These are phyloP conservation scores for Eragrostis nindensis DNA, from an alignment of 176 grass and related monocot species.

Conservation along the genomic window DNA sequence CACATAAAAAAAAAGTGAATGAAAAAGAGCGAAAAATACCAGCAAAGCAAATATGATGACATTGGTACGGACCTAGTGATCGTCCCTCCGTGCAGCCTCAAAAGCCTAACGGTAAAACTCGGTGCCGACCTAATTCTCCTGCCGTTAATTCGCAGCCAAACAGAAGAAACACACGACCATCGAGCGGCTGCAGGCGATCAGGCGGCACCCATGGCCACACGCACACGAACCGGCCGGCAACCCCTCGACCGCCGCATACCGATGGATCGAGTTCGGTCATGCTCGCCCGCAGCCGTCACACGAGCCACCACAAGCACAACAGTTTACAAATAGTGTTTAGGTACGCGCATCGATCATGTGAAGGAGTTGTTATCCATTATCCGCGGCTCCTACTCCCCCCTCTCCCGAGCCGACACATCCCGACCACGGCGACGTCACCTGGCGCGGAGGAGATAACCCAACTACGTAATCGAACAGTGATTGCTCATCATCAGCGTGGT, in stretches of 20 bases:
- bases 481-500: constrained; percentile 11
- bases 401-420: constrained; percentile 51
- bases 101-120: neutral
- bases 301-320: neutral
- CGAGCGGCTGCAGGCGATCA: neutral
- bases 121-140: neutral
- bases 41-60: too few relatives aligned
- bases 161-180: neutral
- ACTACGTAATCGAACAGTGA: constrained; percentile 9
- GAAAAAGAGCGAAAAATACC: too few relatives aligned
- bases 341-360: neutral
- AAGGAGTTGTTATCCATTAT: constrained; percentile 38
- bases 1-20: too few relatives aligned
- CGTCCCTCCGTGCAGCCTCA: neutral
- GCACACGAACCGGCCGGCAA: neutral
- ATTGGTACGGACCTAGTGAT: too few relatives aligned
- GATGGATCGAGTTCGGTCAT: constrained; percentile 10
- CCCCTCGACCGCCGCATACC: neutral
- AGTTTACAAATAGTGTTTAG: neutral
- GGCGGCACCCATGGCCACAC: constrained; percentile 2
- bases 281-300: neutral
- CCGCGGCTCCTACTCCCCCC: constrained; percentile 5
- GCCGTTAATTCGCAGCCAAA: neutral
- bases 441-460: neutral
- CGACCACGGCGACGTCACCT: constrained; percentile 10